phyloP scores from a whole-genome alignment of 2,329 filamentous ascomycete genomes.

The Fusarium sp. region DNA sequence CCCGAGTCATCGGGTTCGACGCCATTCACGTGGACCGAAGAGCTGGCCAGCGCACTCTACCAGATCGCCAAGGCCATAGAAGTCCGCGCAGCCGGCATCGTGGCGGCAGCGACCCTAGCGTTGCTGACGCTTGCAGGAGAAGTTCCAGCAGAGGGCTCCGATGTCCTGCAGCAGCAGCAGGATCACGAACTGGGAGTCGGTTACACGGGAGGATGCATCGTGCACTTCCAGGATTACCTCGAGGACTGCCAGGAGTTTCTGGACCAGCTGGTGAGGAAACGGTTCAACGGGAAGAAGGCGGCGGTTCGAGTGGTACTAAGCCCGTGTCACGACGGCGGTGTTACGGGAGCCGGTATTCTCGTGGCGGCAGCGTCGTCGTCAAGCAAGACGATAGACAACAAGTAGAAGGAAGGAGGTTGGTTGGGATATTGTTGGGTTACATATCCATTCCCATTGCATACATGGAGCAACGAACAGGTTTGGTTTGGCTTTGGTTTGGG shows the following conservation, averaged over 20 bases:
- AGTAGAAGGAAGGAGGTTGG: conserved; percentile 27
- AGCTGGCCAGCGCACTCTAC: conserved; percentile 66
- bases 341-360: conserved; percentile 67
- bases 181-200: conserved; percentile 72
- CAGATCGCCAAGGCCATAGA: conserved; percentile 75
- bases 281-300: conserved; percentile 44
- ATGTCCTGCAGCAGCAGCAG: conserved; percentile 9
- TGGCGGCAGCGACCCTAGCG: conserved; percentile 75
- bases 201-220: conserved; percentile 81
- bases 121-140: conserved; percentile 74
- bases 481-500: not conserved
- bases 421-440: conserved; percentile 12
- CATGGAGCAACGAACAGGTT: not conserved
- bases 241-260: conserved; percentile 73
- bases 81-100: conserved; percentile 73
- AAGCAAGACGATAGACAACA: conserved; percentile 50
- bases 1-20: conserved; percentile 55
- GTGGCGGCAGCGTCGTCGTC: conserved; percentile 54
- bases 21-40: conserved; percentile 68
- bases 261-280: conserved; percentile 57
- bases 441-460: conserved; percentile 8
- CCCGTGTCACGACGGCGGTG: conserved; percentile 68
- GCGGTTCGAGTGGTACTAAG: conserved; percentile 58
- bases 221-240: conserved; percentile 78
- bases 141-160: conserved; percentile 54